Evolutionary conservation across 176 grass and related monocot species (phyloP).

Genomic region (Aechmea fasciata): DNA sequence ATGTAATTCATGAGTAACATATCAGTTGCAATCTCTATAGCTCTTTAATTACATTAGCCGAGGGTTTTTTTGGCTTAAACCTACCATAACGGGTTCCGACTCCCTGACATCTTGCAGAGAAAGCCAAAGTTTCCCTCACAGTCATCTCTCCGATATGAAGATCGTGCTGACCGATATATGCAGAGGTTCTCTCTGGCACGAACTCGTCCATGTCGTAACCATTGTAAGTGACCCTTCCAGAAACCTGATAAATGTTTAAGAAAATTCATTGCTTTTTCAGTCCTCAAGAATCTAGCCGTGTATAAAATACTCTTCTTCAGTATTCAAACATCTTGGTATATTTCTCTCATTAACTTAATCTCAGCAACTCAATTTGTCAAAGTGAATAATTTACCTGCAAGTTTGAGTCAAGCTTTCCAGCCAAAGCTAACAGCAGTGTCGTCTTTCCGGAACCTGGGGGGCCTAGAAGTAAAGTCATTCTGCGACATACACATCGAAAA

Average conservation of each 20-base stretch:
- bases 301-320: not conserved
- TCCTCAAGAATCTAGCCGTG: not conserved
- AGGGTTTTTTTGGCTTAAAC: not conserved
- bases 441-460: slow-evolving; percentile 31
- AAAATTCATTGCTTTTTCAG: not conserved
- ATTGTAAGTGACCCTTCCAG: slow-evolving; percentile 30
- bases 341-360: not conserved
- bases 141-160: slow-evolving; percentile 25
- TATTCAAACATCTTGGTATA: not conserved
- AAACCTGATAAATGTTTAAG: slow-evolving; percentile 7
- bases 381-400: not conserved
- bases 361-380: not conserved
- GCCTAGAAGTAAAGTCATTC: slow-evolving; percentile 31
- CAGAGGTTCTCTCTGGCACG: slow-evolving; percentile 16
- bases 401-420: slow-evolving; percentile 22
- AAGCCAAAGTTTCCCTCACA: slow-evolving; percentile 23
- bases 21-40: not conserved
- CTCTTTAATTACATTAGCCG: not conserved
- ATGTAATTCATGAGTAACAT: not conserved
- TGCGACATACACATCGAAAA: not conserved
- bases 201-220: slow-evolving; percentile 23
- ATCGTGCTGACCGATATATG: slow-evolving; percentile 28
- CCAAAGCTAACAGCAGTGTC: slow-evolving; percentile 25
- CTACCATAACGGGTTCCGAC: slow-evolving; percentile 19
- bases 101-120: slow-evolving; percentile 31